phyloP scores from a whole-genome alignment of 768 basidiomycete species.

The Tylopilus plumbeoviolaceoides region DNA sequence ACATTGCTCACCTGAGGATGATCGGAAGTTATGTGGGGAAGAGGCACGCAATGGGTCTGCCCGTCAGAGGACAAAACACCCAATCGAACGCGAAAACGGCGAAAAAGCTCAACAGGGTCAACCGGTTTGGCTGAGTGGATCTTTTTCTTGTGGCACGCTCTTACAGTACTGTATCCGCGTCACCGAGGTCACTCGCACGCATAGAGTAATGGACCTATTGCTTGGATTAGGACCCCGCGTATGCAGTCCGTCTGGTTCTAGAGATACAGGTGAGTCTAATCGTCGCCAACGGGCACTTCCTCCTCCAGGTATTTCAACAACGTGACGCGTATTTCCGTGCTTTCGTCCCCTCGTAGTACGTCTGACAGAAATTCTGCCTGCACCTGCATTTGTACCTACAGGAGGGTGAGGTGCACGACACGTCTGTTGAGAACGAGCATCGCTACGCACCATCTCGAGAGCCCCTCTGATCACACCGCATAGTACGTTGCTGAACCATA shows the following conservation, averaged over 20 bases:
- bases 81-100: slow-evolving; percentile 89
- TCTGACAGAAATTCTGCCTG: slow-evolving; percentile 88
- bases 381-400: slow-evolving; percentile 93
- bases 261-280: slow-evolving; percentile 44
- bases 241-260: slow-evolving; percentile 4
- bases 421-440: background rate
- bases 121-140: slow-evolving; percentile 45
- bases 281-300: slow-evolving; percentile 90
- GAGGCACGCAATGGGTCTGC: slow-evolving; percentile 89
- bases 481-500: slow-evolving; percentile 96
- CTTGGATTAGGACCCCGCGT: slow-evolving; percentile 4
- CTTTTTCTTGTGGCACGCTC: background rate
- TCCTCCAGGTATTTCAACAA: slow-evolving; percentile 92
- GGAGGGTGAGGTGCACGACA: slow-evolving; percentile 14
- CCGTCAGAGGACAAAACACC: slow-evolving; percentile 93
- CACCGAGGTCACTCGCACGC: background rate
- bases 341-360: slow-evolving; percentile 87
- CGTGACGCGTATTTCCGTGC: slow-evolving; percentile 88
- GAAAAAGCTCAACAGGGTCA: slow-evolving; percentile 82
- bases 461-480: slow-evolving; percentile 93
- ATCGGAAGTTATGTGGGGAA: slow-evolving; percentile 93
- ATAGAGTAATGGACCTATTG: background rate
- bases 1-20: slow-evolving; percentile 89
- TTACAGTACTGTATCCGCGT: slow-evolving; percentile 11
- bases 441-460: slow-evolving; percentile 82